Evolutionary conservation across 2,329 filamentous ascomycete species (phyloP), one percentile per base, ranked within the genome.

Genomic region (Xylaria sp.): DNA sequence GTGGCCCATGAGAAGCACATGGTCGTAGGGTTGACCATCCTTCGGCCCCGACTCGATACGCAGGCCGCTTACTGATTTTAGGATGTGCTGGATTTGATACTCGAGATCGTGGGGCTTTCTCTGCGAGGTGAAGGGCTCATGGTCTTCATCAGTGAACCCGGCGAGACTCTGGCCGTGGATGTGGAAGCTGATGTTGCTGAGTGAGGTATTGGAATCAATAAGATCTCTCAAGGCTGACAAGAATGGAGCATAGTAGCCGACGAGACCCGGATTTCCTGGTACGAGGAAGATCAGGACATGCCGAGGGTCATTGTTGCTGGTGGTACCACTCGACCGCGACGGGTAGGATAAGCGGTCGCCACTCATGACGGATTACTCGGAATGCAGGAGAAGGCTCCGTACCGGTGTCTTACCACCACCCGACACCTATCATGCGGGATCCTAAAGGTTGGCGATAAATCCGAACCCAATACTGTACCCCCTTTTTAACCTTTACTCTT

Each of bases 181-280:
- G 72, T 89, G 84, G 74, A 88, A 86, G 2, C 67, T 81, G 77
- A 6, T 79, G 76, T 54, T 69, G 65, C 57, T 54, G 44, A 70
- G 65, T 48, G 64, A 70, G 25, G 66, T 23, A 5, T 78, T 79
- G 27, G 79, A 78, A 70, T 86, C 81, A 13, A 93, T 80, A 13
- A 88, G 79, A 0, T 79, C 77, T 54, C 88, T 83, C 1, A 94
- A 81, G 16, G 84, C 82, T 0, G 82, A 82, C 12, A 94, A 83
- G 78, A 93, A 95, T 44, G 87, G 84, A 66, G 81, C 82, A 79
- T 95, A 95, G 84, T 92, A 95, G 65, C 86, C 87, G 60, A 94
- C 86, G 21, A 93, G 83, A 5, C 92, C 92, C 5, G 92, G 92
- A 72, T 95, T 95, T 23, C 92, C 92, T 32, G 91, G 88, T 48